These are phyloP conservation scores for Moelleriella libera DNA, from an alignment of 2,329 filamentous ascomycete genomes.

Conservation along the genomic window DNA sequence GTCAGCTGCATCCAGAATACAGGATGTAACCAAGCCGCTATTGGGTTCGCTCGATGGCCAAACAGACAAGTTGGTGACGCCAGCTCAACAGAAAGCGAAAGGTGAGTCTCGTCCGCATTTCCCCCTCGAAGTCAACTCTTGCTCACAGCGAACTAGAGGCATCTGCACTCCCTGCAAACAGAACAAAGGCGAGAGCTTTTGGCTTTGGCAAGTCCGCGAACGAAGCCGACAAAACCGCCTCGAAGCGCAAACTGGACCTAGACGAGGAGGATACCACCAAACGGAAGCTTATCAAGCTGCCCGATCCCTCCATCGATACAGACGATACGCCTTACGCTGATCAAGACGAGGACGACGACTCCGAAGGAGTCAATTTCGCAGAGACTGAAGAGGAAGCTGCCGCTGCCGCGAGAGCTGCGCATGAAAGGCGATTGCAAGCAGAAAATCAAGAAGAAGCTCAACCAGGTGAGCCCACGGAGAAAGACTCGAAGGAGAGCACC, in stretches of 20 bases:
- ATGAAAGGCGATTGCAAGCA: constrained; percentile 57
- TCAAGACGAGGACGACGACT: constrained; percentile 56
- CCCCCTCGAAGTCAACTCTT: not conserved
- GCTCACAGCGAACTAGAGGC: constrained; percentile 16
- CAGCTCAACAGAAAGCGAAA: constrained; percentile 18
- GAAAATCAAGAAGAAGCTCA: constrained; percentile 33
- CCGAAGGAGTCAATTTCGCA: constrained; percentile 63
- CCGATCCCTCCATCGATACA: constrained; percentile 55
- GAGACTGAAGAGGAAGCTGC: constrained; percentile 79
- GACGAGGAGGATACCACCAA: constrained; percentile 79
- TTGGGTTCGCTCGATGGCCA: constrained; percentile 32
- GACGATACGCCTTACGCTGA: constrained; percentile 46
- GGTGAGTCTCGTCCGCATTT: constrained; percentile 16
- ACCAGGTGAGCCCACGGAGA: constrained; percentile 23
- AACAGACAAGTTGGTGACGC: constrained; percentile 17
- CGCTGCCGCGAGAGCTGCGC: constrained; percentile 71
- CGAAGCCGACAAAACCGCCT: constrained; percentile 51
- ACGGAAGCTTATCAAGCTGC: constrained; percentile 83
- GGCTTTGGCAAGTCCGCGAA: constrained; percentile 57
- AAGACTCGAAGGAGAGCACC: constrained; percentile 11
- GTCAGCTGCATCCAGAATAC: constrained; percentile 44
- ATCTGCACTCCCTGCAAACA: constrained; percentile 50
- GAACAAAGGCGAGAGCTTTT: constrained; percentile 68
- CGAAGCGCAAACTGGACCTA: constrained; percentile 67
- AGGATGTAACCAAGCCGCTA: constrained; percentile 32